phyloP scores from a whole-genome alignment of 2,329 filamentous ascomycete genomes.

The Mycogone perniciosa region DNA sequence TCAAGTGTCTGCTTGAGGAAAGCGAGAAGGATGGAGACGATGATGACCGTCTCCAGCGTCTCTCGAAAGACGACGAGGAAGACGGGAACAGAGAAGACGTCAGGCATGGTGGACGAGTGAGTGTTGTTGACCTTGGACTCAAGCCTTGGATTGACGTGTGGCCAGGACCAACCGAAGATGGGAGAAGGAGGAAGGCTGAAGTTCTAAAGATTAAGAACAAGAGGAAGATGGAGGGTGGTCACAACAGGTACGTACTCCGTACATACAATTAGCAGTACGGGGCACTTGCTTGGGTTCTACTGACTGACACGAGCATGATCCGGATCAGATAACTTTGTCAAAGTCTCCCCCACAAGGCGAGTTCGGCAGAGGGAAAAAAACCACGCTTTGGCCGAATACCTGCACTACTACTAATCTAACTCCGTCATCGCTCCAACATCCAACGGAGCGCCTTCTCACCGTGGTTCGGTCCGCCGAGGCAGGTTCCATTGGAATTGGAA shows the following conservation, averaged over 20 bases:
- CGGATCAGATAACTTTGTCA: background rate
- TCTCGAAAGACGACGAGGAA: conserved; percentile 92
- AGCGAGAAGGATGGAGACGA: conserved; percentile 78
- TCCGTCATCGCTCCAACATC: too few species aligned
- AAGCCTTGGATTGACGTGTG: background rate
- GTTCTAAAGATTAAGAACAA: background rate
- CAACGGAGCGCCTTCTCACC: too few species aligned
- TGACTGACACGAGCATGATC: background rate
- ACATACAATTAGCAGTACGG: too few species aligned
- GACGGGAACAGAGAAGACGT: conserved; percentile 71
- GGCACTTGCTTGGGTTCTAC: too few species aligned
- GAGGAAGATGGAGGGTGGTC: background rate
- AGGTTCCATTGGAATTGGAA: too few species aligned
- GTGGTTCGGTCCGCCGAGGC: too few species aligned
- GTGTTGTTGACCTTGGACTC: background rate
- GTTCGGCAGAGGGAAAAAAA: background rate
- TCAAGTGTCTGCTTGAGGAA: conserved; percentile 77
- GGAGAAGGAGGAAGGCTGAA: background rate
- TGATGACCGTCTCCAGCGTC: conserved; percentile 73
- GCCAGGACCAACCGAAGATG: background rate
- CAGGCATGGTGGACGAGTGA: conserved; percentile 42
- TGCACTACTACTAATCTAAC: too few species aligned
- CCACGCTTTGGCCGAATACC: background rate
- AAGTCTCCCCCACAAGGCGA: background rate
- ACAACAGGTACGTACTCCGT: too few species aligned